phyloP scores from a whole-genome alignment of 1,284 basidiomycete genomes.

The Cryptococcus neoformans region DNA sequence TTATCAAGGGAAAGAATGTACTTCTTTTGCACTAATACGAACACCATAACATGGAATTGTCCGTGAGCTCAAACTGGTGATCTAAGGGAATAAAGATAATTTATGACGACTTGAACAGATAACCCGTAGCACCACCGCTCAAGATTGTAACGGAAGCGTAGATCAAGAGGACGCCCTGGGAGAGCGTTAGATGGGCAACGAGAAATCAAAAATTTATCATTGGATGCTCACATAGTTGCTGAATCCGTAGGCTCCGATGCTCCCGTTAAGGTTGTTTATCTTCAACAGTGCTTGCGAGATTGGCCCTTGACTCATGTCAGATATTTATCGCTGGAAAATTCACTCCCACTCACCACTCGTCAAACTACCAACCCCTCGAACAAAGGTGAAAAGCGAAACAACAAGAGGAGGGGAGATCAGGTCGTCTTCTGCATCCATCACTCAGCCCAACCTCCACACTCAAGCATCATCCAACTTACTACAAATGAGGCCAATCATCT shows the following conservation, averaged over 20 bases:
- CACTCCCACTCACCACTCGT: conserved; percentile 28
- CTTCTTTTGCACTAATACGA: too few relatives aligned
- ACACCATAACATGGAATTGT: too few relatives aligned
- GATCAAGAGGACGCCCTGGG: conserved; percentile 12
- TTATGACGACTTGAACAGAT: conserved; percentile 3
- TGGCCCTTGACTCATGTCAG: conserved; percentile 40
- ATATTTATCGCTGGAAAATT: too few relatives aligned
- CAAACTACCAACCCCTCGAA: conserved; percentile 46
- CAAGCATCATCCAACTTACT: conserved; percentile 15
- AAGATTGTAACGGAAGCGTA: conserved; percentile 16
- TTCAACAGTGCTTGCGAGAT: conserved; percentile 36
- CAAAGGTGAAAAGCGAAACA: conserved; percentile 43
- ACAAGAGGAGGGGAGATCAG: conserved; percentile 30
- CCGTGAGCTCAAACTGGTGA: too few relatives aligned
- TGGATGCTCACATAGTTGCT: conserved; percentile 38
- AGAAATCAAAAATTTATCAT: neutral
- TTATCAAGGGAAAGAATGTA: too few relatives aligned
- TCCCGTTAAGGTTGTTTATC: conserved; percentile 17
- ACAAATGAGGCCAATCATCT: conserved; percentile 33
- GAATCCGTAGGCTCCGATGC: conserved; percentile 40
- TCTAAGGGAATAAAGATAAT: too few relatives aligned
- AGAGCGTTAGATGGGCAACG: neutral
- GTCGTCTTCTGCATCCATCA: conserved; percentile 34
- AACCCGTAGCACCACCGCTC: conserved; percentile 10
- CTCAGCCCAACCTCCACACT: neutral